Evolutionary conservation across 257 asterid genomes (phyloP), one percentile per base, ranked within the genome.

Genomic region (Solanum paucissectum): DNA sequence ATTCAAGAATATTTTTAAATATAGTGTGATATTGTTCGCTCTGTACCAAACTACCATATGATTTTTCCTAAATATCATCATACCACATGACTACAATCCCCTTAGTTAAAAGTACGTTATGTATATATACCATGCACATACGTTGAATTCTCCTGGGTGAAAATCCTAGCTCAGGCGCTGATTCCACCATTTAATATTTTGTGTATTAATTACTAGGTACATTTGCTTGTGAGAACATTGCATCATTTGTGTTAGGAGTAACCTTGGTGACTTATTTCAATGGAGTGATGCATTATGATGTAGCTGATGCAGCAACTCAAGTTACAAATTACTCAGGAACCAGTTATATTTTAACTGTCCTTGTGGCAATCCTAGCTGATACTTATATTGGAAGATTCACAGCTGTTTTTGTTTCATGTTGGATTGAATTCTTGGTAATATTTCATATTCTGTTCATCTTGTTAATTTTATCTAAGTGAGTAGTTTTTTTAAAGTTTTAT

Each of bases 271-370:
- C 91, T 12, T 95, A 94, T 90, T 93, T 95, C 85, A 91, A 46
- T 46, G 90, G 72, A 25, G 92, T 92, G 86, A 92, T 95, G 96
- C 97, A 95, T 85, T 93, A 90, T 84, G 83, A 89, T 75, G 14
- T 93, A 83, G 91, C 97, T 1, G 93, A 92, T 42, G 92, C 98
- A 16, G 97, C 98, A 1, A 95, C 93, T 90, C 92, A 92, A 4
- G 46, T 95, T 86, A 95, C 98, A 0, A 93, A 94, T 89, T 90
- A 32, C 88, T 60, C 91, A 90, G 98, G 96, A 60, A 88, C 94
- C 14, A 89, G 90, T 89, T 94, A 94, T 91, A 89, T 94, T 34
- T 84, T 95, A 13, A 91, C 97, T 89, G 91, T 95, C 85, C 38
- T 92, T 4, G 83, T 90, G 1, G 97, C 97, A 25, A 69, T 91